These are phyloP conservation scores for Sugiyamaella americana DNA, from an alignment of 805 yeast genomes.

Conservation along the genomic window DNA sequence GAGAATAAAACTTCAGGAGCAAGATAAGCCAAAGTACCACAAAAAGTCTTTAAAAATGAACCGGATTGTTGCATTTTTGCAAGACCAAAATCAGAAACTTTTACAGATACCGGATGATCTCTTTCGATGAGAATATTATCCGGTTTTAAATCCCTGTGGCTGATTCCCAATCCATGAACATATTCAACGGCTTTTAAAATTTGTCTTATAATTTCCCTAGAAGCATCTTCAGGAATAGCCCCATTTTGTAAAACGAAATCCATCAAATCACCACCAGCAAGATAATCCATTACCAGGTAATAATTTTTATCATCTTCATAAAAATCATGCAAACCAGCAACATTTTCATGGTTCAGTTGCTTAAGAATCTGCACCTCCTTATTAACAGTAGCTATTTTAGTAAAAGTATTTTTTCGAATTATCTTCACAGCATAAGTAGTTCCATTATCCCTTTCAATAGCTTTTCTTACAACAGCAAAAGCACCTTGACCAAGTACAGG, in stretches of 20 bases:
- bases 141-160: constrained; percentile 96
- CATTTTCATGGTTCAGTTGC: constrained; percentile 74
- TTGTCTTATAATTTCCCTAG: constrained; percentile 79
- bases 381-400: constrained; percentile 72
- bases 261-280: constrained; percentile 96
- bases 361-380: constrained; percentile 79
- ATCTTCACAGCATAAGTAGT: constrained; percentile 86
- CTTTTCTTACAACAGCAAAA: constrained; percentile 91
- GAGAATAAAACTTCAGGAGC: constrained; percentile 84
- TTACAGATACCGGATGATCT: constrained; percentile 86
- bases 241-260: constrained; percentile 94
- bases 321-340: constrained; percentile 75
- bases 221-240: constrained; percentile 78
- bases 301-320: constrained; percentile 77
- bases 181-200: constrained; percentile 77
- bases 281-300: constrained; percentile 91
- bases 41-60: constrained; percentile 87
- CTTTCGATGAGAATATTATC: constrained; percentile 88
- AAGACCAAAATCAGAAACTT: constrained; percentile 92
- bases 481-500: constrained; percentile 97
- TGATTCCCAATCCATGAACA: constrained; percentile 83
- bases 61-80: constrained; percentile 85
- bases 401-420: constrained; percentile 71
- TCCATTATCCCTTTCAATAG: constrained; percentile 79
- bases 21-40: constrained; percentile 94